Base-by-base conservation (phyloP, 2,329 filamentous ascomycete genomes). In the Microdochium nivale region DNA sequence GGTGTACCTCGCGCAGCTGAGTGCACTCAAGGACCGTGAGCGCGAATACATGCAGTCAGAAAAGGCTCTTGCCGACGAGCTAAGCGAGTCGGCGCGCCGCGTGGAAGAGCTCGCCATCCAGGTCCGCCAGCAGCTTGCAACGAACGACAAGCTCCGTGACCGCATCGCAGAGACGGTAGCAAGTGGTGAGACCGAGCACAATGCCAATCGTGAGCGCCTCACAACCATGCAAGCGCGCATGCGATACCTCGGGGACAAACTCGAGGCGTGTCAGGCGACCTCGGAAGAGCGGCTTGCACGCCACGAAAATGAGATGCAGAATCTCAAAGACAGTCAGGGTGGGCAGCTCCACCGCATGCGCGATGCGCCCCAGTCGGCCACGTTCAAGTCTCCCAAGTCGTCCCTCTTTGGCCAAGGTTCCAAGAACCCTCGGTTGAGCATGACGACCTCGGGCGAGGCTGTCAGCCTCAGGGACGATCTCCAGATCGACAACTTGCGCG, bases 121-220 rank as follows among this genome's bases (percentile, higher is more conserved):
- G 65, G 90, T 96, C 24, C 84, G 86, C 52, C 76, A 83, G 52
- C 92, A 96, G 67, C 77, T 97, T 43, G 74, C 83, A n/a, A 80
- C 80, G 30, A 97, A 97, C 67, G 77, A 80, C 35, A 76, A 80
- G 25, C 76, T 99, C 49, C 86, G 90, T 52, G 75, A 80, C 52
- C 87, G 92, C 43, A 82, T 99, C 2, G 75, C 85, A 7, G 81
- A 88, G 21, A 90, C 91, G 1, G 88, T 97, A 35, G 75, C 82
- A 50, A 87, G 90, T 56, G 91, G 92, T 52, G 92, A 97, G 61
- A 77, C 79, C 30, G 89, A 94, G 60, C 91, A 95, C 65, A 84
- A 85, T 62, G 73, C 83, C 54, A 95, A 90, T 55, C 87, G 87
- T 14, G 78, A 83, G 50, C 87, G 88, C 61, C 96, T 99, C 65